Conservation (phyloP, 768 basidiomycete genomes). For the Suillus subalutaceus region DNA sequence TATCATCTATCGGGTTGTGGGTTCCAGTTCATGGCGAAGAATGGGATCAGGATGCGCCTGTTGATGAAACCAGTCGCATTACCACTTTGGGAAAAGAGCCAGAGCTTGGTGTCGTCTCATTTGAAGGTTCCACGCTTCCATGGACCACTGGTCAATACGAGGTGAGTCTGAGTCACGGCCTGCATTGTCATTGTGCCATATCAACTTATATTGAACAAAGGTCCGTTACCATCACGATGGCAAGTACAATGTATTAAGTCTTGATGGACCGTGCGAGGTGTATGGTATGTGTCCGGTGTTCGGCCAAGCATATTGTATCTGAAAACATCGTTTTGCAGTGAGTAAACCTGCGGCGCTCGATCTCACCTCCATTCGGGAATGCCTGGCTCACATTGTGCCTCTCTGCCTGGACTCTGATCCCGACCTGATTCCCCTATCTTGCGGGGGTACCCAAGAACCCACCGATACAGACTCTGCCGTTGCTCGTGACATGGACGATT, state of each 20-base stretch:
- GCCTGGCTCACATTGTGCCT: constrained; percentile 76
- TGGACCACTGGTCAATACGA: constrained; percentile 90
- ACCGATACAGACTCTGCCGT: constrained; percentile 28
- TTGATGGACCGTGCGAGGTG: constrained; percentile 86
- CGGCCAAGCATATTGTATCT: not conserved
- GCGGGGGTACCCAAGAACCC: constrained; percentile 43
- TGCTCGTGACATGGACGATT: constrained; percentile 83
- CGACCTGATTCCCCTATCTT: constrained; percentile 74
- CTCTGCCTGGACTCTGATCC: constrained; percentile 88
- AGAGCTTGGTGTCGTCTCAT: constrained; percentile 68
- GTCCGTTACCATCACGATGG: constrained; percentile 95
- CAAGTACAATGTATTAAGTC: constrained; percentile 93
- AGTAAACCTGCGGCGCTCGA: constrained; percentile 66
- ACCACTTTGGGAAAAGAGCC: constrained; percentile 41
- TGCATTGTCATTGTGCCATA: not conserved
- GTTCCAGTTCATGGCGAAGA: constrained; percentile 88
- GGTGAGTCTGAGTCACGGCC: constrained; percentile 28
- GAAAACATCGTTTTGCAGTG: constrained; percentile 46
- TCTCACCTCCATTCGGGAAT: constrained; percentile 64
- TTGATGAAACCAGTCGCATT: constrained; percentile 43
- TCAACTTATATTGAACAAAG: constrained; percentile 35
- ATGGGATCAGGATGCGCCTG: constrained; percentile 87
- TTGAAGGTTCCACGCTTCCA: constrained; percentile 79
- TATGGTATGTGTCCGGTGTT: constrained; percentile 60
- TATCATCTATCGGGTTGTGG: constrained; percentile 90